Base-by-base conservation (phyloP, 2,329 filamentous ascomycete genomes). In the Didymella lethalis region DNA sequence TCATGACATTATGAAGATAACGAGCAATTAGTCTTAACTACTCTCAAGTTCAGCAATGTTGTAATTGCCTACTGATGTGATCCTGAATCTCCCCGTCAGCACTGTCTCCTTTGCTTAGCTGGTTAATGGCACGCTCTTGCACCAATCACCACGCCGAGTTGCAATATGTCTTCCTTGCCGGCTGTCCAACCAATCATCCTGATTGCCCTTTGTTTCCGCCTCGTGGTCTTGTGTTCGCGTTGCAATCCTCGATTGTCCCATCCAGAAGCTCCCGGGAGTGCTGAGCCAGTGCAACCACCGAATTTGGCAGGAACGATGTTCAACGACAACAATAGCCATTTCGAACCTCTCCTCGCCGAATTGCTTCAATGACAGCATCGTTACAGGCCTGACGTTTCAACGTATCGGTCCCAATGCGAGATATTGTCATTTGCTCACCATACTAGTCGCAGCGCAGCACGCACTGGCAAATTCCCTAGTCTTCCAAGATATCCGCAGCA, bases 1-100 rank as follows among this genome's bases (percentile, higher is more conserved):
- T 61, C 62, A 70, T 64, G 67, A 68, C 66, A 56, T 70, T 63
- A 70, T 65, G 67, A 59, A 64, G 61, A 64, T 66, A 63, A 68
- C 61, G 65, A 69, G 54, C n/a, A 54, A 32, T 54, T 64, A 69
- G 63, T 64, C 56, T 65, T 65, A 65, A 54, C 40, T 43, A 52
- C 49, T 41, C 57, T 54, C 47, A 41, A 55, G 20, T 64, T 62
- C 26, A 18, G 53, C 7, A 11, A 26, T 7, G 11, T 46, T 38
- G 10, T 11, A 28, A 10, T 23, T 41, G 20, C 25, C 11, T 41
- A 11, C 8, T 41, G 36, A 20, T 10, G 36, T 20, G n/a, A 40
- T 20, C 7, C 1, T 7, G 16, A 7, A 7, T 16, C 16, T 36
- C 8, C 3, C 32, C 5, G 28, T 18, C 32, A n/a, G 4, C 16